phyloP scores from a whole-genome alignment of 2,329 filamentous ascomycete species.

The Huntiella moniliformis region DNA sequence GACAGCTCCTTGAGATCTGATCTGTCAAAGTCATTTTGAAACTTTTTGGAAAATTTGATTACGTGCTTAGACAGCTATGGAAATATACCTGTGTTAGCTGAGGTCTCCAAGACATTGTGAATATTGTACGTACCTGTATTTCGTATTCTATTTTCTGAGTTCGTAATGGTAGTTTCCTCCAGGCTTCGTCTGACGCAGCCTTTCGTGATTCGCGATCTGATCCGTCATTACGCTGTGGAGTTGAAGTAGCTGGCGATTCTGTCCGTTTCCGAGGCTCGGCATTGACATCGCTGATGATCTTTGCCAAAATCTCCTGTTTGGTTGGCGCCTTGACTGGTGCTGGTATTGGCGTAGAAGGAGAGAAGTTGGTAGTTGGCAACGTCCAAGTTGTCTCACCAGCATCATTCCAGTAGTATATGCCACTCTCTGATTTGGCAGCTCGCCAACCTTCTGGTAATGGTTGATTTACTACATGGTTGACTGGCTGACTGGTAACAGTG shows the following conservation, averaged over 20 bases:
- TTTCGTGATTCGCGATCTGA: slow-evolving; percentile 42
- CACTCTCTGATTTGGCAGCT: slow-evolving; percentile 48
- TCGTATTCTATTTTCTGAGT: slow-evolving; percentile 95
- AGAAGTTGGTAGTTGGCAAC: slow-evolving; percentile 42
- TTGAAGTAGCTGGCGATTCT: slow-evolving; percentile 22
- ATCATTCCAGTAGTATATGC: slow-evolving; percentile 74
- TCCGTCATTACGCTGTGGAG: slow-evolving; percentile 44
- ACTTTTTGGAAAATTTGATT: slow-evolving; percentile 72
- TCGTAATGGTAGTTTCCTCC: slow-evolving; percentile 32
- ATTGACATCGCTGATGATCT: slow-evolving; percentile 70
- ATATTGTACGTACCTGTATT: slow-evolving; percentile 50
- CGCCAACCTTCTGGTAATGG: slow-evolving; percentile 48
- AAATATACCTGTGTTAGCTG: background rate
- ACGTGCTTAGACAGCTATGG: slow-evolving; percentile 62
- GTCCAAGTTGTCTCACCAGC: slow-evolving; percentile 61
- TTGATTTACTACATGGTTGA: background rate
- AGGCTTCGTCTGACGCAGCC: slow-evolving; percentile 24
- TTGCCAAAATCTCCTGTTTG: slow-evolving; percentile 58
- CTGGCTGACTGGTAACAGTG: background rate
- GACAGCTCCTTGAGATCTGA: slow-evolving; percentile 49
- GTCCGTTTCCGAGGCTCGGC: slow-evolving; percentile 32
- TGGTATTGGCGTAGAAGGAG: slow-evolving; percentile 36
- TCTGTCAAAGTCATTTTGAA: slow-evolving; percentile 67
- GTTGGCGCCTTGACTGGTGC: slow-evolving; percentile 36
- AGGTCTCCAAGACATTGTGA: no score